Percentiles rank a stretch among this genome's conserved stretches.
phyloP scores from a whole-genome alignment of 2,329 filamentous ascomycete genomes.

The Lachnellula suecica region DNA sequence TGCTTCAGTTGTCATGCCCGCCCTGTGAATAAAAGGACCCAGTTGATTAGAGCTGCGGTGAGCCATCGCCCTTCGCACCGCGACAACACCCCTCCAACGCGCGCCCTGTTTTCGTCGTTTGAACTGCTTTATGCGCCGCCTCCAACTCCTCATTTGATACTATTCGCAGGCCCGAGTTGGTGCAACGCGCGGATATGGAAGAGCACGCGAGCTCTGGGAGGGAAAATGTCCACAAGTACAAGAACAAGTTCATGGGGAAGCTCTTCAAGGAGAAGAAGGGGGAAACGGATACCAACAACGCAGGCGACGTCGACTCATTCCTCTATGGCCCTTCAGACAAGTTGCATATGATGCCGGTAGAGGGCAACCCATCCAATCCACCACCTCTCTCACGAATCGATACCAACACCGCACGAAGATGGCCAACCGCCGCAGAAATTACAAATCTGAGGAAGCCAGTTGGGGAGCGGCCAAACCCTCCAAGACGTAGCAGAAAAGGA shows the following conservation, averaged over 20 bases:
- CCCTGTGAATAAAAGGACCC: neutral
- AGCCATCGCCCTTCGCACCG: neutral
- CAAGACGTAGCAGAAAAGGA: slow-evolving; percentile 58
- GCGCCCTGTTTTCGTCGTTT: neutral
- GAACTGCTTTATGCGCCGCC: neutral
- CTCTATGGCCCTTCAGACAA: slow-evolving; percentile 56
- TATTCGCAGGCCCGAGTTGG: slow-evolving; percentile 1
- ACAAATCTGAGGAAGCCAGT: slow-evolving; percentile 17
- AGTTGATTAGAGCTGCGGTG: neutral
- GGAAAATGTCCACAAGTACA: slow-evolving; percentile 28
- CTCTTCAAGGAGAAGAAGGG: slow-evolving; percentile 40
- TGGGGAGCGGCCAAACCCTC: slow-evolving; percentile 31
- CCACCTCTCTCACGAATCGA: slow-evolving; percentile 39
- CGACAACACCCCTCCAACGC: slow-evolving; percentile 1
- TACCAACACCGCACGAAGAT: slow-evolving; percentile 47
- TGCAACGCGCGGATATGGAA: slow-evolving; percentile 24
- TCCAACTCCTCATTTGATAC: neutral
- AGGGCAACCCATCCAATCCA: slow-evolving; percentile 33
- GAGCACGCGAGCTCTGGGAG: slow-evolving; percentile 19
- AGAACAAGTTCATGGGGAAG: slow-evolving; percentile 54
- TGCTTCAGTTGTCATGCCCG: neutral
- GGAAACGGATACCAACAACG: slow-evolving; percentile 35
- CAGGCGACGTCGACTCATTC: slow-evolving; percentile 59
- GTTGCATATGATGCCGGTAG: slow-evolving; percentile 51
- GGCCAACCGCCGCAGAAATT: slow-evolving; percentile 47